Evolutionary conservation across 2,329 filamentous ascomycete species (phyloP).

Genomic region (Fusarium protoensiforme): DNA sequence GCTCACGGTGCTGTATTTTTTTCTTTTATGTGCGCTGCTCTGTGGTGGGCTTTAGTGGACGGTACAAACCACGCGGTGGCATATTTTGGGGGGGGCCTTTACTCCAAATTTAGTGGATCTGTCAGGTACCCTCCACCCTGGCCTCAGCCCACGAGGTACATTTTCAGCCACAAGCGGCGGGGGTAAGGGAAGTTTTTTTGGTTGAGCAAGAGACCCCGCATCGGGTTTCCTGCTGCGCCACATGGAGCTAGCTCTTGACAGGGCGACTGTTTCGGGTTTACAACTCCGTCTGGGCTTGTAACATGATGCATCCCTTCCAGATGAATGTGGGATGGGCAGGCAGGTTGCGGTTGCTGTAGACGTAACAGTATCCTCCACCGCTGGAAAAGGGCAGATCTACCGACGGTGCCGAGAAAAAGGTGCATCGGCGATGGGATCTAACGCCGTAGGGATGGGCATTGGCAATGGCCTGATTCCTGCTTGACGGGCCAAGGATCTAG

Average conservation of each 20-base stretch:
- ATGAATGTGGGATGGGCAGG: not conserved
- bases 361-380: not conserved
- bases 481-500: not conserved
- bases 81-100: not conserved
- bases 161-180: conserved; percentile 13
- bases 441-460: conserved; percentile 17
- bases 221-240: conserved; percentile 14
- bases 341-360: not conserved
- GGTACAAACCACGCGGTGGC: conserved; percentile 2
- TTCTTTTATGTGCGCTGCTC: not conserved
- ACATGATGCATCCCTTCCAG: conserved; percentile 1
- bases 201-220: conserved; percentile 12
- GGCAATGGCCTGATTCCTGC: conserved; percentile 30
- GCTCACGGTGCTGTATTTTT: not conserved
- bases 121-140: conserved; percentile 13
- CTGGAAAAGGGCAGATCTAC: conserved; percentile 10
- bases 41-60: conserved; percentile 20
- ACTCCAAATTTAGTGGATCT: conserved; percentile 30
- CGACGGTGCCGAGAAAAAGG: conserved; percentile 27
- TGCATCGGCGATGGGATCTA: conserved; percentile 27
- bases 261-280: not conserved
- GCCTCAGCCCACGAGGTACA: conserved; percentile 4
- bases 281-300: conserved; percentile 9
- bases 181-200: conserved; percentile 19
- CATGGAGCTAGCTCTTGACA: conserved; percentile 2